These are phyloP conservation scores for Rhizopogon hawkerae DNA, from an alignment of 1,284 basidiomycete species.

Conservation along the genomic window DNA sequence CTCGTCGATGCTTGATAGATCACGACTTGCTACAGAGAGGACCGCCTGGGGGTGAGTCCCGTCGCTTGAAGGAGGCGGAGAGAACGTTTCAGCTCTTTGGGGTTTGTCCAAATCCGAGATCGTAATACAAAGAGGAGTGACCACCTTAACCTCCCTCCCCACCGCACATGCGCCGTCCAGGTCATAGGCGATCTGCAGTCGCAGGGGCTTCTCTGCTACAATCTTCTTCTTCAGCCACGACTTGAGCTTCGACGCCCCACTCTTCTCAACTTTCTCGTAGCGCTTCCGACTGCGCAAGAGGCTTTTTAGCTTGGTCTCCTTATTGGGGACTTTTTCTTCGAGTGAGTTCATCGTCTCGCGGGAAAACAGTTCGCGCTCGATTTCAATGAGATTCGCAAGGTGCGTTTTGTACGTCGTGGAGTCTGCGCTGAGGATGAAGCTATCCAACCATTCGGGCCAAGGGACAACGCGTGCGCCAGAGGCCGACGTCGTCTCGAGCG, in stretches of 20 bases:
- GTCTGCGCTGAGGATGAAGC: slow-evolving; percentile 26
- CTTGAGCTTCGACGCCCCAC: slow-evolving; percentile 41
- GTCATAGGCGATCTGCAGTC: slow-evolving; percentile 31
- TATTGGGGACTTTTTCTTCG: slow-evolving; percentile 25
- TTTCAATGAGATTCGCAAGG: slow-evolving; percentile 30
- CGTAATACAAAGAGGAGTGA: slow-evolving; percentile 16
- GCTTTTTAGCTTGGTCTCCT: slow-evolving; percentile 28
- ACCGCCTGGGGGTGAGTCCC: slow-evolving; percentile 37
- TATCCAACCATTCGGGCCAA: slow-evolving; percentile 34
- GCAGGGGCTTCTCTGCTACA: slow-evolving; percentile 28
- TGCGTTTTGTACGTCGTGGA: slow-evolving; percentile 30
- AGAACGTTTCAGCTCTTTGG: slow-evolving; percentile 5
- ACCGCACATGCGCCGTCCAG: slow-evolving; percentile 32
- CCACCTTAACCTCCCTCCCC: slow-evolving; percentile 30
- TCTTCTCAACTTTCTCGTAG: slow-evolving; percentile 28
- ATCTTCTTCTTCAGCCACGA: slow-evolving; percentile 59
- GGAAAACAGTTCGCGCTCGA: slow-evolving; percentile 30
- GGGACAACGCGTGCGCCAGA: slow-evolving; percentile 24
- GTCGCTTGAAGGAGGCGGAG: slow-evolving; percentile 9
- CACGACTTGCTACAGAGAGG: slow-evolving; percentile 43
- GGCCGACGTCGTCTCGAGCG: slow-evolving; percentile 17
- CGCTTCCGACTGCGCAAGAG: slow-evolving; percentile 34
- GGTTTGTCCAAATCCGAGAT: slow-evolving; percentile 21
- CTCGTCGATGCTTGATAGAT: slow-evolving; percentile 45
- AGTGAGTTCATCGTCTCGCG: slow-evolving; percentile 19